Evolutionary conservation across 768 basidiomycete species (phyloP), one percentile per base, ranked within the genome.

Genomic region (Podaxis carcinomalis): DNA sequence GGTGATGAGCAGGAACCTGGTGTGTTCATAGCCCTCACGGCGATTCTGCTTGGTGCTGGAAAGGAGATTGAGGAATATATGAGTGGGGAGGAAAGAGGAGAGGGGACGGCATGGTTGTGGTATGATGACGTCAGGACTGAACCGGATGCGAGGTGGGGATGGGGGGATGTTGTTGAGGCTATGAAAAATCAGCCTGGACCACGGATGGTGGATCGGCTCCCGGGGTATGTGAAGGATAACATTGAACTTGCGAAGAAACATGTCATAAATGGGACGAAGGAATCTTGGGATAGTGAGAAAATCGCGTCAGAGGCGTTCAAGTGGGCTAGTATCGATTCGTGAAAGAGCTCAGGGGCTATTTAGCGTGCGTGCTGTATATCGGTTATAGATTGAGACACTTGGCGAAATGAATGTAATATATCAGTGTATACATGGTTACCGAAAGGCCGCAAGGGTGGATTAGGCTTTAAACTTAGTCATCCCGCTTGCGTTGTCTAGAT

Each of bases 101-200:
- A 57, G n/a, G 62, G 62, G 16, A 65, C 54, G 44, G n/a, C 9
- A 7, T 59, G 62, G 62, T 51, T 63, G 46, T 65, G 64, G 64
- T 63, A 60, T 36, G 64, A 65, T 44, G 58, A 63, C 50, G 59
- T 63, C 35, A 54, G 62, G 16, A 63, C 52, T 5, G 32, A 53
- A 19, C 21, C 61, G 11, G 50, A 61, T 47, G 58, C 49, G 19
- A 59, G 23, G n/a, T 65, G 64, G 64, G 62, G 59, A 11, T 65
- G 64, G 64, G 49, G 46, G 36, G 64, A 65, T 51, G 39, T 65
- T 3, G 47, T 61, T 7, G 51, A 42, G 32, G 62, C 64, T 2
- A n/a, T 65, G 50, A 47, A 47, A 36, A 27, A 50, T 49, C 57
- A 50, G 32, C 62, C 50, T 9, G 46, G 40, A 47, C 44, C 28